Conservation (phyloP, 208 protist genomes). For the Vickermania spadyakhi region DNA sequence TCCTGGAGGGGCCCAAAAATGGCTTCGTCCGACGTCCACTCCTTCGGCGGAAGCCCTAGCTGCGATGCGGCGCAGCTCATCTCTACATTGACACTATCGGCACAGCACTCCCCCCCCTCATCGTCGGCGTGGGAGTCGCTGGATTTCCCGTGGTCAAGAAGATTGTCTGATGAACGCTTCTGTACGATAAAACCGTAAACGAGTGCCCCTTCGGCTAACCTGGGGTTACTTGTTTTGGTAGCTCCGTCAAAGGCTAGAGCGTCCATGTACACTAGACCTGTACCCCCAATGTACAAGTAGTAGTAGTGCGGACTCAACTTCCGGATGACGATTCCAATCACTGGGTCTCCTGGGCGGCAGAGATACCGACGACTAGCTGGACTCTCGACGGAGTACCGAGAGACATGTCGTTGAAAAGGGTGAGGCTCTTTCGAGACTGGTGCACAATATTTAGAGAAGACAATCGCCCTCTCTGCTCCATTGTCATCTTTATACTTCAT, state of each 20-base stretch:
- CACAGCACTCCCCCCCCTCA: neutral
- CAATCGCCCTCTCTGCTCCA: slow-evolving; percentile 6
- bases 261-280: slow-evolving; percentile 44
- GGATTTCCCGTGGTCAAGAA: slow-evolving; percentile 7
- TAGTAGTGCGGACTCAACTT: slow-evolving; percentile 46
- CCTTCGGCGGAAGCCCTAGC: slow-evolving; percentile 56
- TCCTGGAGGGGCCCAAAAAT: slow-evolving; percentile 64
- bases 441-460: slow-evolving; percentile 54
- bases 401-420: slow-evolving; percentile 13
- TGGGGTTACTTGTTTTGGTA: slow-evolving; percentile 66
- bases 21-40: slow-evolving; percentile 77
- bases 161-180: slow-evolving; percentile 9
- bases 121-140: neutral
- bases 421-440: slow-evolving; percentile 20
- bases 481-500: slow-evolving; percentile 10
- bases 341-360: slow-evolving; percentile 38
- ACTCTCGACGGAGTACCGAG: slow-evolving; percentile 29
- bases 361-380: slow-evolving; percentile 54
- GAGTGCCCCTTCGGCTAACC: slow-evolving; percentile 56
- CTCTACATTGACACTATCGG: slow-evolving; percentile 32
- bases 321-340: slow-evolving; percentile 54
- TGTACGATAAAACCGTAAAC: slow-evolving; percentile 70
- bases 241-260: slow-evolving; percentile 77
- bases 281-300: slow-evolving; percentile 49
- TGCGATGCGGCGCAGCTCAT: slow-evolving; percentile 65